A percentile compares a stretch with the other conserved stretches of the same genome.
Conservation (phyloP, 768 basidiomycete species). For the Dendrothele bispora region DNA sequence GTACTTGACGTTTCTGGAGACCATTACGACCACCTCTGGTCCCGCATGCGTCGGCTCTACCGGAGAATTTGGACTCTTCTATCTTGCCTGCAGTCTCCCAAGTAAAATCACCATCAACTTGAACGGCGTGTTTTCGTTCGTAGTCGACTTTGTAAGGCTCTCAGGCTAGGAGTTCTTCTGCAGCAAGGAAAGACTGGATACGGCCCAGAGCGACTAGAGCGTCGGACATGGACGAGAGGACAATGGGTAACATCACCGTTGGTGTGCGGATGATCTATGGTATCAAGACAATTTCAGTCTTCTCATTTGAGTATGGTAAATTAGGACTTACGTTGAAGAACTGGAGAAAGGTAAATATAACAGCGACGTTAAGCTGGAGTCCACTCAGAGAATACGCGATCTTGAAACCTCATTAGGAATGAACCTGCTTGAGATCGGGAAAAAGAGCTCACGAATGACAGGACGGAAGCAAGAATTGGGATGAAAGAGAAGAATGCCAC, state of each 20-base stretch:
- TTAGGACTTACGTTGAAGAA: conserved; percentile 17
- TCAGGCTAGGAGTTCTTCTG: conserved; percentile 38
- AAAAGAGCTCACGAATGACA: conserved; percentile 39
- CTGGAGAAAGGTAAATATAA: conserved; percentile 31
- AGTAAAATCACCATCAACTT: conserved; percentile 28
- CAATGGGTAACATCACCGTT: conserved; percentile 37
- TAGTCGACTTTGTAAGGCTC: conserved; percentile 29
- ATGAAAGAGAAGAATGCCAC: conserved; percentile 31
- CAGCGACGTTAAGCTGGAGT: conserved; percentile 34
- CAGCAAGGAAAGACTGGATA: conserved; percentile 30
- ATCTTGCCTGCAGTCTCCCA: conserved; percentile 33
- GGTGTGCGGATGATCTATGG: conserved; percentile 41
- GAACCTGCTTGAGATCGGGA: conserved; percentile 6
- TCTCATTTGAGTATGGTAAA: no score
- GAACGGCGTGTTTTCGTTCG: conserved; percentile 25
- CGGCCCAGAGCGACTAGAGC: conserved; percentile 32
- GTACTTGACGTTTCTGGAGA: no score
- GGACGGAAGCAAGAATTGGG: conserved; percentile 38
- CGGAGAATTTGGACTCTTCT: conserved; percentile 20
- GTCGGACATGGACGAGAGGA: conserved; percentile 32
- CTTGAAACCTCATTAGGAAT: conserved; percentile 1
- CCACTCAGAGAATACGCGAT: conserved; percentile 42
- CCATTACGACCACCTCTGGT: no score
- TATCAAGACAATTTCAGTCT: no score
- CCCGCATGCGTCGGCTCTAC: no score